phyloP scores from a whole-genome alignment of 257 asterid genomes.

The Salvia miltiorrhiza region DNA sequence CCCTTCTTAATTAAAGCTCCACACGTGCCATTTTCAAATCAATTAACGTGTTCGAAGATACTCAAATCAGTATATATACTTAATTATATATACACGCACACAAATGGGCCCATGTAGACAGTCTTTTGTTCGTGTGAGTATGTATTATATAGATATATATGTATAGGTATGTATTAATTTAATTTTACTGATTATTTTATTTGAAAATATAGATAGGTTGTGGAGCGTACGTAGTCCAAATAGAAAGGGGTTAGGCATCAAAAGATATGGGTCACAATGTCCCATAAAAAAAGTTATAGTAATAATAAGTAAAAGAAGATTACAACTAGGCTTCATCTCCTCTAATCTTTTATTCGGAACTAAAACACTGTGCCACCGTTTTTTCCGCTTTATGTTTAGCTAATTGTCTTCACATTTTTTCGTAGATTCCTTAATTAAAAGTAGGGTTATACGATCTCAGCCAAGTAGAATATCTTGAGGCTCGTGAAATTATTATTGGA shows the following conservation, averaged over 20 bases:
- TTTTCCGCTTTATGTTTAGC: neutral
- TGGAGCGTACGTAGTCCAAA: conserved; percentile 31
- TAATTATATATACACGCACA: neutral
- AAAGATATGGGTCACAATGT: conserved; percentile 51
- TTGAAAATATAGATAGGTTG: neutral
- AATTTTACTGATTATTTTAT: neutral
- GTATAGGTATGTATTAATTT: neutral
- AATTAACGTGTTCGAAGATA: conserved; percentile 18
- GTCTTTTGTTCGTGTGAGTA: neutral
- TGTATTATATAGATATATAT: neutral
- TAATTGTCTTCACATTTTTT: conserved; percentile 24
- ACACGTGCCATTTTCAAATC: conserved; percentile 33
- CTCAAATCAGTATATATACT: neutral
- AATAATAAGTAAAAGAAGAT: conserved; percentile 24
- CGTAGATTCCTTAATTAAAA: conserved; percentile 1
- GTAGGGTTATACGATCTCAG: no score
- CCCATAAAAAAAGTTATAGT: conserved; percentile 34
- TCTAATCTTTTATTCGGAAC: conserved; percentile 38
- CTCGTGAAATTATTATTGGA: no score
- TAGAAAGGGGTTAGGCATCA: conserved; percentile 33
- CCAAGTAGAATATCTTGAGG: no score
- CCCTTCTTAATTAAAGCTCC: neutral
- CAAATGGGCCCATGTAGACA: neutral
- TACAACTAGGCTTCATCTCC: conserved; percentile 22
- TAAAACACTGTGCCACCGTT: conserved; percentile 14